Conservation (phyloP, 345 rosid species). For the Eucalyptus polyanthemos region DNA sequence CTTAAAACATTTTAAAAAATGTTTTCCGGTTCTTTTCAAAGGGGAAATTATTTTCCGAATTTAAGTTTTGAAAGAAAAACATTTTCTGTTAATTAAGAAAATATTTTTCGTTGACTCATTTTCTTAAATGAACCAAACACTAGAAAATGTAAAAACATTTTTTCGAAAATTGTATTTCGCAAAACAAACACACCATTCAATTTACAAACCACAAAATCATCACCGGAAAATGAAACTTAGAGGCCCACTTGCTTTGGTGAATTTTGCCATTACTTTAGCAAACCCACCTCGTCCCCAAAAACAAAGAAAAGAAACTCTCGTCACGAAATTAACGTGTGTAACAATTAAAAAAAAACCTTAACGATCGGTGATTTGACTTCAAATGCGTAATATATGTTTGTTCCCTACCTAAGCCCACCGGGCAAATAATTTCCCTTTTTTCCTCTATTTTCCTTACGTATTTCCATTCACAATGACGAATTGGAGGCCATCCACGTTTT, state of each 20-base stretch:
- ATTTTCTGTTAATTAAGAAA: too few species aligned
- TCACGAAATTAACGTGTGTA: background rate
- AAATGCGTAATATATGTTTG: background rate
- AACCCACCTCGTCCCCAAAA: background rate
- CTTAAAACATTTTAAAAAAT: too few species aligned
- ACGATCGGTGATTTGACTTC: background rate
- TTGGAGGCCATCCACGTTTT: background rate
- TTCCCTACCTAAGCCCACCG: background rate
- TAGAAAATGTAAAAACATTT: too few species aligned
- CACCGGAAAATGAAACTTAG: background rate
- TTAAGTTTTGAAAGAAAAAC: too few species aligned
- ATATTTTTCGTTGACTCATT: too few species aligned
- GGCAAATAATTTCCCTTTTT: background rate
- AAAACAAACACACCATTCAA: too few species aligned
- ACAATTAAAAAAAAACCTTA: background rate
- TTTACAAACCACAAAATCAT: too few species aligned
- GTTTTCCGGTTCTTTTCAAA: too few species aligned
- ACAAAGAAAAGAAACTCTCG: too few species aligned
- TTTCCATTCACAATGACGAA: background rate
- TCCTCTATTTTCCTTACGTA: background rate
- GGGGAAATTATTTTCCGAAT: too few species aligned
- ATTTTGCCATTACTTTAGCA: background rate
- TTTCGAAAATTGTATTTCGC: too few species aligned
- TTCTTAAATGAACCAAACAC: too few species aligned
- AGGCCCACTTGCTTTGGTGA: background rate